Evolutionary conservation across 129 eudicot genomes (phyloP), one percentile per base, ranked within the genome.

Genomic region (Artemisia annua): DNA sequence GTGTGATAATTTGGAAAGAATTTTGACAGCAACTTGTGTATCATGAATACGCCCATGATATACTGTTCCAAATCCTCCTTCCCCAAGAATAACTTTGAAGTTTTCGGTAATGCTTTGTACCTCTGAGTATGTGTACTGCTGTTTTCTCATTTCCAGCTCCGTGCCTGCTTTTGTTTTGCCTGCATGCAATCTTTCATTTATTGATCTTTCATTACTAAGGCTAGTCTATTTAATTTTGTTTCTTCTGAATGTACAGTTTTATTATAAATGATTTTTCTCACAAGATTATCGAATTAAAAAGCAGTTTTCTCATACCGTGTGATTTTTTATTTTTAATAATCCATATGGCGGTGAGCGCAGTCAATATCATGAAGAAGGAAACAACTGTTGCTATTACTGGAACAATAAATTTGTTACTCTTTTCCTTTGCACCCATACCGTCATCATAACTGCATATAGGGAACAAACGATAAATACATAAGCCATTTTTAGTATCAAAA

Each of bases 371-470:
- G 16, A 76, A 8, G 20, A 80, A 8, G 17, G 75, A 79, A 43
- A 70, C 82, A 19, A 44, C 76, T 9, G 46, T 43, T 79, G 76
- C 46, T 61, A 82, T 67, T 39, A 57, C 61, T 61, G 80, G 71
- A 43, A 75, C 76, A 72, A 75, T 58, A 32, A 71, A 1, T 9
- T 62, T 67, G 11, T 67, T 80, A 11, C 54, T 60, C 56, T 87
- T 87, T 52, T 81, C 81, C 28, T 49, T 75, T 73, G 75, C 79
- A 65, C 85, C 74, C 10, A 50, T 63, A 77, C 24, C 1, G 24
- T 58, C 70, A 35, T 65, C 76, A 20, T 60, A 59, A 68, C 80
- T 76, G 69, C 17, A 24, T 46, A 11, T 14, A 6, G 54, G 51
- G 4, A 4, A 18, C 49, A 68, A 11, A 20, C 19, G 43, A 58